A percentile compares a stretch with the other conserved stretches of the same genome.
These are phyloP conservation scores for Talaromyces rugulosus DNA, from an alignment of 2,329 filamentous ascomycete genomes.

Conservation along the genomic window DNA sequence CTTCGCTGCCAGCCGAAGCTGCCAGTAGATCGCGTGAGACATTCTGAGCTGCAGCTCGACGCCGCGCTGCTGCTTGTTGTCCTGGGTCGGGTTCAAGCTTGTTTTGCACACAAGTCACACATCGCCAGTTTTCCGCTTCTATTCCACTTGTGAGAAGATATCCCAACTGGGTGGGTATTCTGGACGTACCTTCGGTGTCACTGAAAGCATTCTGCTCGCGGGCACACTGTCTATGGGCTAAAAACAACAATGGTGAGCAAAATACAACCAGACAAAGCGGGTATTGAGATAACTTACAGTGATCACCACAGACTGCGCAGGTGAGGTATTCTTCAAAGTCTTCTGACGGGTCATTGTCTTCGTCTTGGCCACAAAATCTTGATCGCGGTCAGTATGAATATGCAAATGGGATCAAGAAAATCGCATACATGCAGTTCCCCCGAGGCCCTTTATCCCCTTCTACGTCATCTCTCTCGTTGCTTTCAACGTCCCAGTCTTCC, in stretches of 20 bases:
- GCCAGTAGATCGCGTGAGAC: slow-evolving; percentile 69
- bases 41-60: slow-evolving; percentile 58
- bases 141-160: slow-evolving; percentile 1
- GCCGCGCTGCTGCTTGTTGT: slow-evolving; percentile 24
- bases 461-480: slow-evolving; percentile 37
- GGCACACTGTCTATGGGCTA: slow-evolving; percentile 90
- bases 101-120: slow-evolving; percentile 51
- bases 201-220: slow-evolving; percentile 63
- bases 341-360: slow-evolving; percentile 76
- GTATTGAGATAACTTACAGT: slow-evolving; percentile 59
- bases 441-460: slow-evolving; percentile 46
- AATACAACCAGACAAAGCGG: slow-evolving; percentile 6
- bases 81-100: slow-evolving; percentile 30
- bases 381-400: slow-evolving; percentile 26
- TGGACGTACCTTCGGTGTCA: slow-evolving; percentile 58
- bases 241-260: slow-evolving; percentile 38
- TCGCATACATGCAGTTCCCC: slow-evolving; percentile 61
- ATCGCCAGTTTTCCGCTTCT: slow-evolving; percentile 61
- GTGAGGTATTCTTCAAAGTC: slow-evolving; percentile 76
- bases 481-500: slow-evolving; percentile 46
- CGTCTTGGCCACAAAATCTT: slow-evolving; percentile 78
- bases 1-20: slow-evolving; percentile 59
- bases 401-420: slow-evolving; percentile 18
- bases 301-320: slow-evolving; percentile 74
- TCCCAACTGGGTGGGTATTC: slow-evolving; percentile 3